phyloP scores from a whole-genome alignment of 2,329 filamentous ascomycete genomes.

The Huntiella abstrusa region DNA sequence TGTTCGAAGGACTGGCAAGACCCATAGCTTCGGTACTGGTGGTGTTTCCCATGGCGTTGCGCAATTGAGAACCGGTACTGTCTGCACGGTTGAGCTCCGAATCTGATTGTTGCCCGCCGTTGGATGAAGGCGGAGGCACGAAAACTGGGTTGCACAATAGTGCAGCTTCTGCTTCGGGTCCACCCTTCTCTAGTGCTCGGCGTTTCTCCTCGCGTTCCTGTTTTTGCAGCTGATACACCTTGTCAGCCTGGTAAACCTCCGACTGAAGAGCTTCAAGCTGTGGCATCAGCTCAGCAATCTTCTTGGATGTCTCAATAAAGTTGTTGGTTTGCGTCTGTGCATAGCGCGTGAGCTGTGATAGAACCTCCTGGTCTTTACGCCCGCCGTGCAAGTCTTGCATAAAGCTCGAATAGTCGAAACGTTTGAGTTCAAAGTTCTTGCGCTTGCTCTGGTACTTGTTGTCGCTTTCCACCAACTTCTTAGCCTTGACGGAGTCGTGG shows the following conservation, averaged over 20 bases:
- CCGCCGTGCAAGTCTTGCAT: slow-evolving; percentile 98
- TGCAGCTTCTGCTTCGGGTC: slow-evolving; percentile 4
- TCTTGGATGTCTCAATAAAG: slow-evolving; percentile 69
- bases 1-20: slow-evolving; percentile 30
- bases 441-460: slow-evolving; percentile 90
- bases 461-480: slow-evolving; percentile 88
- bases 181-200: slow-evolving; percentile 67
- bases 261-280: slow-evolving; percentile 74
- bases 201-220: slow-evolving; percentile 94
- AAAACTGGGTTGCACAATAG: slow-evolving; percentile 32
- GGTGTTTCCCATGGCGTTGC: slow-evolving; percentile 20
- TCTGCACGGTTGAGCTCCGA: slow-evolving; percentile 54
- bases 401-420: slow-evolving; percentile 97
- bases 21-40: slow-evolving; percentile 4
- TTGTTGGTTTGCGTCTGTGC: slow-evolving; percentile 75
- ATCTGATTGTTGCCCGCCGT: slow-evolving; percentile 34
- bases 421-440: slow-evolving; percentile 86
- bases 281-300: slow-evolving; percentile 68
- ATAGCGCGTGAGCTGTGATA: slow-evolving; percentile 86
- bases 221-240: slow-evolving; percentile 87
- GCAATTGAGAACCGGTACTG: slow-evolving; percentile 50
- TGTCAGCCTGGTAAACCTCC: slow-evolving; percentile 85
- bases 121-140: slow-evolving; percentile 36
- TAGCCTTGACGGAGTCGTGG: slow-evolving; percentile 89
- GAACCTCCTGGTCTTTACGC: slow-evolving; percentile 91